These are phyloP conservation scores for Penicillium riverlandense DNA, from an alignment of 495 filamentous ascomycete species.

Conservation along the genomic window DNA sequence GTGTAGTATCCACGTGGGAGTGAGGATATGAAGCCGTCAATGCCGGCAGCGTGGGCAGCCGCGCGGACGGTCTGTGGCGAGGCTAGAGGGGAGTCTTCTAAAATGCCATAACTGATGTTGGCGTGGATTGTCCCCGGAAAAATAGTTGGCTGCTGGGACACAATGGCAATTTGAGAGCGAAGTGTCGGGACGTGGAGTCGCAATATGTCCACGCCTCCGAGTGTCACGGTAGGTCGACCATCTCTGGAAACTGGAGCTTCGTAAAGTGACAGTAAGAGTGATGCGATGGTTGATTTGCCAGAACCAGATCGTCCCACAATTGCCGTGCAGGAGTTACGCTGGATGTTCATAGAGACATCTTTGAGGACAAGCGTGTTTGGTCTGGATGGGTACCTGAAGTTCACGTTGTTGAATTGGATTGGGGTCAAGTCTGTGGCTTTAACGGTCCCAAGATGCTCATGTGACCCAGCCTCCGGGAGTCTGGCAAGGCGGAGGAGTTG, in stretches of 20 bases:
- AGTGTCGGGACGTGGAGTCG: constrained; percentile 54
- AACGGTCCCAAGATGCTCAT: constrained; percentile 49
- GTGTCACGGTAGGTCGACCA: constrained; percentile 37
- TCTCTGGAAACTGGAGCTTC: constrained; percentile 20
- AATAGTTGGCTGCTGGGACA: constrained; percentile 71
- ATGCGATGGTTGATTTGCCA: constrained; percentile 82
- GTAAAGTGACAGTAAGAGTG: constrained; percentile 66
- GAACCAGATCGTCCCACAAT: constrained; percentile 79
- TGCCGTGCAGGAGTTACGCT: constrained; percentile 55
- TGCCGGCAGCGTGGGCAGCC: constrained; percentile 62
- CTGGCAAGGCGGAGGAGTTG: constrained; percentile 66
- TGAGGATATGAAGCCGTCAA: constrained; percentile 73
- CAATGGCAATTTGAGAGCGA: constrained; percentile 62
- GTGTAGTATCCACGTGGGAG: constrained; percentile 71
- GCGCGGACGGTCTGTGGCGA: constrained; percentile 32
- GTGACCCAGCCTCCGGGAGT: constrained; percentile 43
- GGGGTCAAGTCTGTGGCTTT: constrained; percentile 47
- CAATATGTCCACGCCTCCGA: constrained; percentile 47
- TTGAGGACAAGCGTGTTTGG: constrained; percentile 46
- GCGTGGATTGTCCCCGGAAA: constrained; percentile 64
- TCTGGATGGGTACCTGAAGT: constrained; percentile 63
- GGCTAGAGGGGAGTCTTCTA: constrained; percentile 28
- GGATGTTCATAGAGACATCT: constrained; percentile 53
- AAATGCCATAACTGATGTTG: constrained; percentile 79
- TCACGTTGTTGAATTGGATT: constrained; percentile 50